Evolutionary conservation across 73 alveolate species (phyloP).

Genomic region (Paramecium sonneborni): DNA sequence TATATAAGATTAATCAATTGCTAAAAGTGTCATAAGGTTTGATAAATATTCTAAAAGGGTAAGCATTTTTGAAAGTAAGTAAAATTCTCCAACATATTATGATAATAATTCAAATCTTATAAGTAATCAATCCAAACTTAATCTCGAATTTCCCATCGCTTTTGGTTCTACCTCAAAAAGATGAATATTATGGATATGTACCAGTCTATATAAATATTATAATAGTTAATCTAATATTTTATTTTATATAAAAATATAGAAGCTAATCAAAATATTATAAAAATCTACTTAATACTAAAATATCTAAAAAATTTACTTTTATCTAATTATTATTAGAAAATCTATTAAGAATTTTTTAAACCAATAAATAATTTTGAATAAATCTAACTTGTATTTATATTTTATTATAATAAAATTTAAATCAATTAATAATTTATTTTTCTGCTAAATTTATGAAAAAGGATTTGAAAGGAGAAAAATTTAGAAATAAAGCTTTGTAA

Average conservation of each 20-base stretch:
- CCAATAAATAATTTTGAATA: too few relatives aligned
- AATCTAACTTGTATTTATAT: too few relatives aligned
- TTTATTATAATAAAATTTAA: background rate
- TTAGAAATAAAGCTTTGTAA: background rate
- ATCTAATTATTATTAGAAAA: too few relatives aligned
- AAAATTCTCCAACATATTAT: conserved; percentile 22
- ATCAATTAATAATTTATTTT: background rate
- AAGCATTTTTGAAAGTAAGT: background rate
- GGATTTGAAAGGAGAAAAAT: background rate
- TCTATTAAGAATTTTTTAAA: too few relatives aligned
- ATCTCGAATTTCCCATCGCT: conserved; percentile 41
- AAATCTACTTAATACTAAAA: too few relatives aligned
- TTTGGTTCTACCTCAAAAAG: conserved; percentile 40
- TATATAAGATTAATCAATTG: background rate
- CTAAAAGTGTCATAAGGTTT: conserved; percentile 10
- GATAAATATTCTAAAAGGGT: background rate
- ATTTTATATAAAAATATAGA: too few relatives aligned
- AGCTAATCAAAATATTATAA: too few relatives aligned
- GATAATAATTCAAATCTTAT: background rate
- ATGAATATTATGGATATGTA: too few relatives aligned
- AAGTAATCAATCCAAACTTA: background rate
- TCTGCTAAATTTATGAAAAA: background rate
- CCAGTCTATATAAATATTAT: too few relatives aligned
- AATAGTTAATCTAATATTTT: too few relatives aligned
- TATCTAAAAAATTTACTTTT: too few relatives aligned